Conservation (phyloP, 495 filamentous ascomycete species). For the Penicillium dipodomyicola region DNA sequence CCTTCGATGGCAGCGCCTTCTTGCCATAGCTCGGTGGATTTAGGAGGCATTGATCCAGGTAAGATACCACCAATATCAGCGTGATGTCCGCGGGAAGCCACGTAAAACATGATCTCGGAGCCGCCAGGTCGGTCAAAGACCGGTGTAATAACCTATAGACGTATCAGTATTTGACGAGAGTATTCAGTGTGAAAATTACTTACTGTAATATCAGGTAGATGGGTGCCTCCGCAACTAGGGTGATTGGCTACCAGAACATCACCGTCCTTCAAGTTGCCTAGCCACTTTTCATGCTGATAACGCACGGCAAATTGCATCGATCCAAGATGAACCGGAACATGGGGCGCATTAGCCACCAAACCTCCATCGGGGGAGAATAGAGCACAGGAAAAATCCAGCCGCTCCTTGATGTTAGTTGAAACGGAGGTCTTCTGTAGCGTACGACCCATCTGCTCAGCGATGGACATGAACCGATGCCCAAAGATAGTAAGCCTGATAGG, state of each 20-base stretch:
- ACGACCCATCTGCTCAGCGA: conserved; percentile 96
- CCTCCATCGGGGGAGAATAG: conserved; percentile 89
- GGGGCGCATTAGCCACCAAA: conserved; percentile 90
- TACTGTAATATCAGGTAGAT: conserved; percentile 90
- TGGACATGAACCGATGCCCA: conserved; percentile 96
- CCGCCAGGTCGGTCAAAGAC: conserved; percentile 70
- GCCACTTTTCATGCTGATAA: conserved; percentile 90
- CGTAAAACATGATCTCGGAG: conserved; percentile 92
- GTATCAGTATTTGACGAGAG: background rate
- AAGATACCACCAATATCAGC: conserved; percentile 97
- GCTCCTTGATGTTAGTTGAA: conserved; percentile 96
- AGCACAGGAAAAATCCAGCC: conserved; percentile 94
- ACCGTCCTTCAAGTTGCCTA: conserved; percentile 78
- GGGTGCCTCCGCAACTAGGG: conserved; percentile 86
- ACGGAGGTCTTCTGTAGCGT: conserved; percentile 96
- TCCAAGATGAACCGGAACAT: conserved; percentile 90
- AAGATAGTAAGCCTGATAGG: conserved; percentile 96
- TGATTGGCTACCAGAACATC: conserved; percentile 97
- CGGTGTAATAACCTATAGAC: conserved; percentile 62
- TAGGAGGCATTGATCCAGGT: conserved; percentile 94
- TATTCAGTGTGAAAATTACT: conserved; percentile 12
- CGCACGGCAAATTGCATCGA: conserved; percentile 94
- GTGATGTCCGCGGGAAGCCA: conserved; percentile 92
- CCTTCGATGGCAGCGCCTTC: conserved; percentile 93
- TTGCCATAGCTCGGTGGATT: conserved; percentile 88